Percentiles rank a stretch among this genome's conserved stretches.
Evolutionary conservation across 2,329 filamentous ascomycete genomes (phyloP).

Genomic region (Fragosphaeria purpurea): DNA sequence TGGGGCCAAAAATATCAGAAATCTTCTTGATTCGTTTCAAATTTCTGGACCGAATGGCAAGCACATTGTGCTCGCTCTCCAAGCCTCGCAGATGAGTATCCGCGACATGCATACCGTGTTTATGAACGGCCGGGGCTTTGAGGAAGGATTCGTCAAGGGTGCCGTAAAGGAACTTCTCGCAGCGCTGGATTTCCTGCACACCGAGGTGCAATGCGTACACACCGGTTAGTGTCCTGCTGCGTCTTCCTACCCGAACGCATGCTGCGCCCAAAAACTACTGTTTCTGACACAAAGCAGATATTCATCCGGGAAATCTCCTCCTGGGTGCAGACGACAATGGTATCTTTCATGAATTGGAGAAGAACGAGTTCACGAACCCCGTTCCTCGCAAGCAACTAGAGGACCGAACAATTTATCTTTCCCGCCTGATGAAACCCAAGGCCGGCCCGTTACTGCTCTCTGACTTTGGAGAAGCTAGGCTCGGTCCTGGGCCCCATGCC

Average conservation of each 20-base stretch:
- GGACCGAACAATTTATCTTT: neutral
- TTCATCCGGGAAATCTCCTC: neutral
- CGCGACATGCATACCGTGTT: neutral
- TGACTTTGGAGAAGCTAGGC: neutral
- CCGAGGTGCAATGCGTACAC: neutral
- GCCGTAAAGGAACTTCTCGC: neutral
- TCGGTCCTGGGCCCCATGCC: neutral
- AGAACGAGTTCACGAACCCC: neutral
- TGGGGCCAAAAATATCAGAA: neutral
- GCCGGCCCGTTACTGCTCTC: neutral
- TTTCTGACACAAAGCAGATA: neutral
- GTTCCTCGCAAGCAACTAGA: neutral
- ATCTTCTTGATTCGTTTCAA: neutral
- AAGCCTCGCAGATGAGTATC: neutral
- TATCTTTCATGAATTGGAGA: neutral
- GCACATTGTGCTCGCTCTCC: neutral
- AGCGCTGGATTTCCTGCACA: neutral
- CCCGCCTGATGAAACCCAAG: neutral
- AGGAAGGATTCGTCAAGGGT: neutral
- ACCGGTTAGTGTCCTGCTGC: neutral
- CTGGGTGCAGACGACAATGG: neutral
- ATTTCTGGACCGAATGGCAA: neutral
- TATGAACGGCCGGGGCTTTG: neutral
- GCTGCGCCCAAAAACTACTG: no score
- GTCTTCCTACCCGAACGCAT: neutral